These are phyloP conservation scores for Coprinopsis strossmayeri DNA, from an alignment of 768 basidiomycete genomes.

Conservation along the genomic window DNA sequence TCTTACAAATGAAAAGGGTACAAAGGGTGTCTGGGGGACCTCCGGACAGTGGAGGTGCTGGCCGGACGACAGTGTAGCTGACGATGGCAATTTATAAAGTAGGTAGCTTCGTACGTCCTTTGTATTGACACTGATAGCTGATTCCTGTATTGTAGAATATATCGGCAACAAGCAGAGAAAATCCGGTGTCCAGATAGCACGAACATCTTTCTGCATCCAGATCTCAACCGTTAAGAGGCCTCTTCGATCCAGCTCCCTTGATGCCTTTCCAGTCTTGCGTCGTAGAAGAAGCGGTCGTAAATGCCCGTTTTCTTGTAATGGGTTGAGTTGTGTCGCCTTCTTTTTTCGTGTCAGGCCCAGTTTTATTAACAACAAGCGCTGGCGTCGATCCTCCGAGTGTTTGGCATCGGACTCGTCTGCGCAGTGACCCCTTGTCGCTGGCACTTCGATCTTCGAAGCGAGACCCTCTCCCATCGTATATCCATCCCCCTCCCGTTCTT, in stretches of 20 bases:
- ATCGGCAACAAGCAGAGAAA: neutral
- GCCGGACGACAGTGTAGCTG: neutral
- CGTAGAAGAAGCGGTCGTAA: neutral
- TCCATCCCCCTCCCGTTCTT: constrained; percentile 31
- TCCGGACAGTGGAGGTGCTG: neutral
- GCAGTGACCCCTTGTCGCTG: neutral
- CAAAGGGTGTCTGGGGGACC: neutral
- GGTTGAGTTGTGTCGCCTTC: neutral
- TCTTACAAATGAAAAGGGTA: neutral
- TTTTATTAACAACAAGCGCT: neutral
- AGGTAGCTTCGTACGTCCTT: neutral
- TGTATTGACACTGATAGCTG: neutral
- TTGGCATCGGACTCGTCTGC: neutral
- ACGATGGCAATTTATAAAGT: neutral
- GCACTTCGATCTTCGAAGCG: constrained; percentile 1
- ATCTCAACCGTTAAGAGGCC: constrained; percentile 6
- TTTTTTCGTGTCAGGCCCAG: neutral
- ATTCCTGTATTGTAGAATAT: neutral
- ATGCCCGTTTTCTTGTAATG: neutral
- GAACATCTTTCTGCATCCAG: too few relatives aligned
- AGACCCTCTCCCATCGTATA: constrained; percentile 45
- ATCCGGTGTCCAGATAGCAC: too few relatives aligned
- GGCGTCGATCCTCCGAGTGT: neutral
- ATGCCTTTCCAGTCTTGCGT: neutral
- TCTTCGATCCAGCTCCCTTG: neutral